Evolutionary conservation across 148 eudicot species (phyloP).

Genomic region (Chenopodium formosanum): DNA sequence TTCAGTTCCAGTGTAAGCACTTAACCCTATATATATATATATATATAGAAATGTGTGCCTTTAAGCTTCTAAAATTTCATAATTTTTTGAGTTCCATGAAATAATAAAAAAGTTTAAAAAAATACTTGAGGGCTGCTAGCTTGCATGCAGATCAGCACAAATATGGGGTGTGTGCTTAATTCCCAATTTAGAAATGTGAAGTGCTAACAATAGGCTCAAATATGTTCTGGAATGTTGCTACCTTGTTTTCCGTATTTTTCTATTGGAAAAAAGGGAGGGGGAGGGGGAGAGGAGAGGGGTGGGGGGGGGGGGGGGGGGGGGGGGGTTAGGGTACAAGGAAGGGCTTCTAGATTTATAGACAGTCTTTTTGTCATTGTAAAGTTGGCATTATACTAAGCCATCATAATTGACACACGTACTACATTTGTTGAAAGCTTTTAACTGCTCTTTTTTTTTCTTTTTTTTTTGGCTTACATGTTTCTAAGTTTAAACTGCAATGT

Average conservation of each 20-base stretch:
- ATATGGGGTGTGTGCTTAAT: background rate
- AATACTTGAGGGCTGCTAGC: background rate
- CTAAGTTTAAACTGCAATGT: background rate
- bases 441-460: background rate
- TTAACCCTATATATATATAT: background rate
- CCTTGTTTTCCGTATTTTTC: no score
- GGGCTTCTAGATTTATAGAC: background rate
- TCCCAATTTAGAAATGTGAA: background rate
- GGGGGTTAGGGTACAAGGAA: background rate
- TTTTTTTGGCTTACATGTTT: conserved; percentile 1
- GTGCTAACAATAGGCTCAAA: background rate
- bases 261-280: no score
- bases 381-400: background rate
- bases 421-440: background rate
- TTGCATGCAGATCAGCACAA: background rate
- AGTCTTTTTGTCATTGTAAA: background rate
- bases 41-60: background rate
- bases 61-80: conserved; percentile 11
- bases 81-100: background rate
- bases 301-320: background rate
- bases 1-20: conserved; percentile 92
- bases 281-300: no score
- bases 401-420: background rate
- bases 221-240: background rate
- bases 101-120: background rate